A percentile compares a stretch with the other conserved stretches of the same genome.
These are phyloP conservation scores for Chlorella sp. DNA, from an alignment of 139 green algal genomes.

Conservation along the genomic window DNA sequence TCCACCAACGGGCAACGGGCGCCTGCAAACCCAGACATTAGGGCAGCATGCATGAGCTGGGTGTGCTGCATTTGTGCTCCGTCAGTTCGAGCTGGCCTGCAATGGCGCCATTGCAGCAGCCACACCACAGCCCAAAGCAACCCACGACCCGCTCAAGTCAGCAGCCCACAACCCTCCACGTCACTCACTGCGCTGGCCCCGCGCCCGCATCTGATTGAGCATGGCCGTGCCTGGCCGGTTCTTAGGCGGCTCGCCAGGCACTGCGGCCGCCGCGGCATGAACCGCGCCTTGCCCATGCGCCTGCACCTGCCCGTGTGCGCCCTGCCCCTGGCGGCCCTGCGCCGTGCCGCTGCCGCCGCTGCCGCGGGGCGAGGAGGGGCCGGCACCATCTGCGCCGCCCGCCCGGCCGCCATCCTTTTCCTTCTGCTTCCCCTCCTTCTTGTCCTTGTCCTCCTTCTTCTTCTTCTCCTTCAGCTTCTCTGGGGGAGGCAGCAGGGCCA, in stretches of 20 bases:
- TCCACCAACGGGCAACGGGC: too few species aligned
- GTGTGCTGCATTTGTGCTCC: too few species aligned
- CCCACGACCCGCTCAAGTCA: too few species aligned
- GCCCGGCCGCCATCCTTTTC: neutral
- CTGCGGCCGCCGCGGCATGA: neutral
- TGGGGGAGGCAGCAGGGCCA: conserved; percentile 80
- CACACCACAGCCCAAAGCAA: too few species aligned
- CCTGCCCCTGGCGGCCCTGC: neutral
- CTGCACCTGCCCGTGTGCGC: neutral
- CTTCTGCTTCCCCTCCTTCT: conserved; percentile 10
- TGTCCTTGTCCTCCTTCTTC: neutral
- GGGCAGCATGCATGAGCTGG: too few species aligned
- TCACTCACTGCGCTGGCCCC: conserved; percentile 36
- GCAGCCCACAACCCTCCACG: too few species aligned
- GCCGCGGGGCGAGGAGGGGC: neutral
- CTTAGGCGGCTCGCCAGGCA: neutral
- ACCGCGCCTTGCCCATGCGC: neutral
- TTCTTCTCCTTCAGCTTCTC: conserved; percentile 44
- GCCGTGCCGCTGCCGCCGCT: neutral
- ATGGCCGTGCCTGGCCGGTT: conserved; percentile 56
- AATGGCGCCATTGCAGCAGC: neutral
- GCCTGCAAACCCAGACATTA: too few species aligned
- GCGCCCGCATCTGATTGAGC: conserved; percentile 63
- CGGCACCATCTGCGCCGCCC: neutral
- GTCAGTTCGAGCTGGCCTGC: too few species aligned